Conservation (phyloP, 257 asterid species). For the Scutellaria baicalensis region DNA sequence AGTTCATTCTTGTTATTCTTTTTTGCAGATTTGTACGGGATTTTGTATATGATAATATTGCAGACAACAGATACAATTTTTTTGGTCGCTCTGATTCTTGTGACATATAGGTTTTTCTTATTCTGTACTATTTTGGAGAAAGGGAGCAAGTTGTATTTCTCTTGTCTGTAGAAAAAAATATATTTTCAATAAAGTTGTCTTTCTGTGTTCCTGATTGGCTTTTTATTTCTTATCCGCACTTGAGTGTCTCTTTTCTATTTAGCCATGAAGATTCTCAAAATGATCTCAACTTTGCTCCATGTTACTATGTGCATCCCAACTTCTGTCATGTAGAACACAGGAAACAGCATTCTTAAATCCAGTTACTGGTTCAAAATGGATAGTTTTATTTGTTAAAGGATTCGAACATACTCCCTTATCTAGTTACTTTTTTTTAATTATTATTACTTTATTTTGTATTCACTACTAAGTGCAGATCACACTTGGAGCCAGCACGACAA, state of each 20-base stretch:
- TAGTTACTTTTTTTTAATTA: too few species aligned
- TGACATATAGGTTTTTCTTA: constrained; percentile 39
- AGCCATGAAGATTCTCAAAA: not conserved
- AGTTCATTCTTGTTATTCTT: constrained; percentile 12
- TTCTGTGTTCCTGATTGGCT: not conserved
- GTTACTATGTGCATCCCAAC: not conserved
- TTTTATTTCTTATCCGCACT: not conserved
- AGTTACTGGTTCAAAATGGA: not conserved
- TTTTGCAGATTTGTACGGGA: constrained; percentile 74
- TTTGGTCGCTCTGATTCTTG: constrained; percentile 87
- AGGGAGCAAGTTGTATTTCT: not conserved
- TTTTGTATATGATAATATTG: constrained; percentile 64
- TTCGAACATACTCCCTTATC: not conserved
- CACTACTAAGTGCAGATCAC: not conserved
- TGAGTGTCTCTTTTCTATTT: not conserved
- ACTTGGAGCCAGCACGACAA: not conserved
- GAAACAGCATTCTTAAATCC: not conserved
- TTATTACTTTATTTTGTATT: not conserved
- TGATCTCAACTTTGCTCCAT: not conserved
- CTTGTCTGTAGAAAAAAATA: constrained; percentile 11
- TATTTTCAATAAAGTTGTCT: not conserved
- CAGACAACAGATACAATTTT: constrained; percentile 72
- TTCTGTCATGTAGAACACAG: not conserved
- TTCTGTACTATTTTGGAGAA: constrained; percentile 10
- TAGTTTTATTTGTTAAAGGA: not conserved